Percentiles rank a stretch among this genome's conserved stretches.
Evolutionary conservation across 2,329 filamentous ascomycete species (phyloP).

Genomic region (Colletotrichum tanaceti): DNA sequence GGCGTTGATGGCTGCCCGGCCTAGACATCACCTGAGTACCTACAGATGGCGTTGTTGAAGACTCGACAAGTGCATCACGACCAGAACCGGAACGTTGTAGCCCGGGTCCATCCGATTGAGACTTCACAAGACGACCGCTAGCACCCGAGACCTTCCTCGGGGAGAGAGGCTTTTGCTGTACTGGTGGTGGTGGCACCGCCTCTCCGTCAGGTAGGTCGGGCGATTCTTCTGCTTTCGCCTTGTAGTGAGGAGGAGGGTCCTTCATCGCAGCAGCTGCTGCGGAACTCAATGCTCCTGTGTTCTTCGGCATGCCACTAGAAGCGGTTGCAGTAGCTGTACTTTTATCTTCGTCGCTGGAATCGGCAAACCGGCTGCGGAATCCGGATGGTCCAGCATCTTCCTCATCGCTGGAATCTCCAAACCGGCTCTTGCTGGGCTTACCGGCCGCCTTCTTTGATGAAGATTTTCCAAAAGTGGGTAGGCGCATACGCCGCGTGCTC

Average conservation of each 20-base stretch:
- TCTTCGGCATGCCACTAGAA: conserved; percentile 64
- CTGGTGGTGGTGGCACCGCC: not conserved
- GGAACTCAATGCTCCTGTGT: conserved; percentile 48
- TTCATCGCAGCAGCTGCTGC: conserved; percentile 54
- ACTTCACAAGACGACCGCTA: conserved; percentile 40
- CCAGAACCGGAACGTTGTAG: conserved; percentile 58
- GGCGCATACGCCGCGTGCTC: conserved; percentile 52
- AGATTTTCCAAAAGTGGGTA: conserved; percentile 58
- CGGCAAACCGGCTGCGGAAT: conserved; percentile 72
- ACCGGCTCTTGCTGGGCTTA: conserved; percentile 61
- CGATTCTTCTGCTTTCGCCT: conserved; percentile 61
- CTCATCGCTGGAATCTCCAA: conserved; percentile 74
- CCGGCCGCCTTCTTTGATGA: conserved; percentile 48
- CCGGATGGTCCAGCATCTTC: conserved; percentile 52
- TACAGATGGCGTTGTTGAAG: conserved; percentile 43
- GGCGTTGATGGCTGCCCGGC: conserved; percentile 50
- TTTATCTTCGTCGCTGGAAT: conserved; percentile 76
- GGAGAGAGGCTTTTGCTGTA: conserved; percentile 42
- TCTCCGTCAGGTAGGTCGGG: conserved; percentile 68
- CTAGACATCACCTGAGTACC: conserved; percentile 42
- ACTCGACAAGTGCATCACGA: conserved; percentile 49
- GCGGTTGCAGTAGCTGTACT: conserved; percentile 76
- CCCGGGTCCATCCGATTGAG: conserved; percentile 40
- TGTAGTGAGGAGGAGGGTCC: conserved; percentile 50
- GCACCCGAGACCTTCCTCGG: conserved; percentile 37